Conservation (phyloP, 2,329 filamentous ascomycete species). For the Colletotrichum nymphaeae region DNA sequence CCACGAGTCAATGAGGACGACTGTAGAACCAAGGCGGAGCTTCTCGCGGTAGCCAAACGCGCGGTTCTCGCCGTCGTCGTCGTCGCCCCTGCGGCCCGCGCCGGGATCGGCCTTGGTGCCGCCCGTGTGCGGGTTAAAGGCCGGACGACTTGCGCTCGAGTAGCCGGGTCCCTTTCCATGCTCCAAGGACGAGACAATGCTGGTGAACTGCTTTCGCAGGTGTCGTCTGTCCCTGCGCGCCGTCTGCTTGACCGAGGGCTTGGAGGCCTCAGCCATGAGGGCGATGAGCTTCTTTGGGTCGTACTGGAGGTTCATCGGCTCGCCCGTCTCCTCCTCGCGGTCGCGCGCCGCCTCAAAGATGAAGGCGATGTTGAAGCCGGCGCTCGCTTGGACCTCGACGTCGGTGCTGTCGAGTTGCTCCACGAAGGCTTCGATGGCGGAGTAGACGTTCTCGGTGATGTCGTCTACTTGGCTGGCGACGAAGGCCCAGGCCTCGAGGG, state of each 20-base stretch:
- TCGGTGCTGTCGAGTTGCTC: slow-evolving; percentile 86
- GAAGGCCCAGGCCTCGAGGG: slow-evolving; percentile 83
- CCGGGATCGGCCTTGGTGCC: slow-evolving; percentile 51
- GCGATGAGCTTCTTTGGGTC: slow-evolving; percentile 61
- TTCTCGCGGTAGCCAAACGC: slow-evolving; percentile 63
- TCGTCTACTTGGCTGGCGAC: slow-evolving; percentile 83
- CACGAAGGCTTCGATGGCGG: slow-evolving; percentile 82
- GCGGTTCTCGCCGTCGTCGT: slow-evolving; percentile 50
- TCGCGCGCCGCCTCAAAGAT: slow-evolving; percentile 78
- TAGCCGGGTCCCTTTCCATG: slow-evolving; percentile 65
- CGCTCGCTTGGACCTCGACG: slow-evolving; percentile 78
- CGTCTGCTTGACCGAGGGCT: slow-evolving; percentile 59
- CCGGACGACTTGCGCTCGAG: slow-evolving; percentile 58
- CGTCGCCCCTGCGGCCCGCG: slow-evolving; percentile 41
- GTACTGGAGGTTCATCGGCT: slow-evolving; percentile 61
- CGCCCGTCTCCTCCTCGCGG: slow-evolving; percentile 60
- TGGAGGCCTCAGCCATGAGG: slow-evolving; percentile 60
- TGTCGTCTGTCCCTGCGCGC: slow-evolving; percentile 61
- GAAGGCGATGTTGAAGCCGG: slow-evolving; percentile 84
- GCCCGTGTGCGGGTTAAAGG: slow-evolving; percentile 55
- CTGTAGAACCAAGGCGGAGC: slow-evolving; percentile 58
- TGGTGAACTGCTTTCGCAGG: slow-evolving; percentile 60
- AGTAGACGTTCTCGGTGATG: slow-evolving; percentile 75
- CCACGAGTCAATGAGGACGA: slow-evolving; percentile 63
- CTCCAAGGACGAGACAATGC: slow-evolving; percentile 66